Evolutionary conservation across 257 asterid species (phyloP), one percentile per base, ranked within the genome.

Genomic region (Avicennia marina): DNA sequence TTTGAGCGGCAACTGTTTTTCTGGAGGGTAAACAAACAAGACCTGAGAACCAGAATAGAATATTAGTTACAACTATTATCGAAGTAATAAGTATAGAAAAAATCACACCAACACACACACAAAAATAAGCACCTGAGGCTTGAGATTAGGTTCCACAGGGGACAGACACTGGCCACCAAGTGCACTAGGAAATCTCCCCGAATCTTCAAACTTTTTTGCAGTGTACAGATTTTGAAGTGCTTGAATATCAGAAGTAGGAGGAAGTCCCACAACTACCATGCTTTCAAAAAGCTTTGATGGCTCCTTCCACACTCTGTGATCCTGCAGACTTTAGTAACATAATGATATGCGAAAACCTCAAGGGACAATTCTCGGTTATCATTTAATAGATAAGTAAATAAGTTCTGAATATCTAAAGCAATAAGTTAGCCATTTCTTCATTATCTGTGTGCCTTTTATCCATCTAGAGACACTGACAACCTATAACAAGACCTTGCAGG

Each of bases 1-100:
- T 69, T 89, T 93, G 54, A 93, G 81, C 11, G 99, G 99, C 73
- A 89, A 76, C 77, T 86, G 87, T 64, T 93, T 93, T 63, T 89
- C 97, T 16, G 97, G 97, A 45, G 99, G 99, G 82, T 93, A 93
- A 56, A 86, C 97, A 73, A 93, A 93, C 75, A 93, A 76, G 75
- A 93, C 96, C 97, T 93, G 86, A 62, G 76, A 81, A 43, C 55
- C 75, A 59, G 18, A 62, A 58, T 7, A 71, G 29, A 73, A 50
- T 46, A 67, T 36, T 36, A 36, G 41, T 3, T 29, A 2, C 7
- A 29, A 29, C 33, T 29, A 29, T 29, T 7, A 4, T 8, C 3
- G 3, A 36, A 11, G 13, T 12, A 36, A 36, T 5, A 36, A 3
- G 10, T 36, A 7, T 11, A 36, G 41, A 36, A 4, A 36, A n/a